Evolutionary conservation across 345 rosid genomes (phyloP).

Genomic region (Rhodamnia argentea): DNA sequence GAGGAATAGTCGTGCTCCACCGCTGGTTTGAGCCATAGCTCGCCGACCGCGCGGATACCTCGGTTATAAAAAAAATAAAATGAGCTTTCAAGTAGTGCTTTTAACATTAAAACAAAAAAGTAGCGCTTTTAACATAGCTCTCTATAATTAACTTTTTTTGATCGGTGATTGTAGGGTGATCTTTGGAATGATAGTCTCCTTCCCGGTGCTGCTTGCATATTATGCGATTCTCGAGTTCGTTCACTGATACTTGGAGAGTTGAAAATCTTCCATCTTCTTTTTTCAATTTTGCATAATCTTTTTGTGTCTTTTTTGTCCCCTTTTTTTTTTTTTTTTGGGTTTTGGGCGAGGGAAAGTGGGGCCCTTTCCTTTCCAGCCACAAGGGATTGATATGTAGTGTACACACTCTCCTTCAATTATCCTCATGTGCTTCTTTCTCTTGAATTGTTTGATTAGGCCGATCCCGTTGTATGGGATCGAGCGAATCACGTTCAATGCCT

Average conservation of each 20-base stretch:
- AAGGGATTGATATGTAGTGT: neutral
- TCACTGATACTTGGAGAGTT: neutral
- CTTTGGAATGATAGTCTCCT: conserved; percentile 19
- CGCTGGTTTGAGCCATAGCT: too few relatives aligned
- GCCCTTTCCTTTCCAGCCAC: neutral
- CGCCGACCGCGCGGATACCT: too few relatives aligned
- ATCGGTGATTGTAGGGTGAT: conserved; percentile 16
- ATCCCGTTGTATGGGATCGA: neutral
- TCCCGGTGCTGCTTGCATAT: conserved; percentile 19
- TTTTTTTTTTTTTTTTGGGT: neutral
- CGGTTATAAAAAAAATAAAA: too few relatives aligned
- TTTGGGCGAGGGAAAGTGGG: neutral
- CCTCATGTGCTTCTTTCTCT: neutral
- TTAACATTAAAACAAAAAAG: neutral
- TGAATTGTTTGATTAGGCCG: neutral
- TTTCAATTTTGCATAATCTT: neutral
- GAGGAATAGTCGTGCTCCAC: too few relatives aligned
- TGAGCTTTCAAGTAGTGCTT: neutral
- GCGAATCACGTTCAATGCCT: neutral
- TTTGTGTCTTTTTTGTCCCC: neutral
- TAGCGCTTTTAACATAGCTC: too few relatives aligned
- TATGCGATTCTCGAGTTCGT: conserved; percentile 13
- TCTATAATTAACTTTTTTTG: neutral
- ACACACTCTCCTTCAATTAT: neutral
- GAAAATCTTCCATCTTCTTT: neutral